Percentiles rank a stretch among this genome's conserved stretches.
Conservation (phyloP, 2,329 filamentous ascomycete species). For the Colletotrichum coccodes region DNA sequence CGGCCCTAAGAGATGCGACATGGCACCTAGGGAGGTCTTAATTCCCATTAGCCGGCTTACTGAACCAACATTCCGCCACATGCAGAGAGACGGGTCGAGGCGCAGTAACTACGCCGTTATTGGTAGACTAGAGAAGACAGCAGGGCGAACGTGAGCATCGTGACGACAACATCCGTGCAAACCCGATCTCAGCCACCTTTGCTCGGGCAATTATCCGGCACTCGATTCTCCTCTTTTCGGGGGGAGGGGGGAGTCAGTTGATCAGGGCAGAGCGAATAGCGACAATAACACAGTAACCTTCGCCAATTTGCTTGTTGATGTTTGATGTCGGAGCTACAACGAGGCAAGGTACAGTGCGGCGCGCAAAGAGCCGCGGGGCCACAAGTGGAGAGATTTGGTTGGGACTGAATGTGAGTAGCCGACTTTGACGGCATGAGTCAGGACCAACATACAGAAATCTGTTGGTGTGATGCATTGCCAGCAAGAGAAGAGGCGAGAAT, state of each 20-base stretch:
- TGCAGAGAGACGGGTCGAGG: neutral
- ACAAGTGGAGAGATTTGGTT: neutral
- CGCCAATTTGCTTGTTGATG: neutral
- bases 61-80: no score
- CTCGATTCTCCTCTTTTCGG: neutral
- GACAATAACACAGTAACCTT: neutral
- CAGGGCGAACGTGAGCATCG: neutral
- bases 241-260: neutral
- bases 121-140: neutral
- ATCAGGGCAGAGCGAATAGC: no score
- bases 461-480: neutral
- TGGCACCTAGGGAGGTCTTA: neutral
- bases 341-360: neutral
- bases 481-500: neutral
- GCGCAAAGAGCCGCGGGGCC: neutral
- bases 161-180: neutral
- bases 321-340: neutral
- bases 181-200: neutral
- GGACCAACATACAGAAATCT: neutral
- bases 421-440: neutral
- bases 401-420: neutral
- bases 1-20: no score
- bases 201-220: neutral
- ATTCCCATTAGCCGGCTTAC: neutral
- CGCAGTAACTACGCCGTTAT: neutral